Evolutionary conservation across 805 yeast genomes (phyloP).

Genomic region (Hyphopichia homilentoma): DNA sequence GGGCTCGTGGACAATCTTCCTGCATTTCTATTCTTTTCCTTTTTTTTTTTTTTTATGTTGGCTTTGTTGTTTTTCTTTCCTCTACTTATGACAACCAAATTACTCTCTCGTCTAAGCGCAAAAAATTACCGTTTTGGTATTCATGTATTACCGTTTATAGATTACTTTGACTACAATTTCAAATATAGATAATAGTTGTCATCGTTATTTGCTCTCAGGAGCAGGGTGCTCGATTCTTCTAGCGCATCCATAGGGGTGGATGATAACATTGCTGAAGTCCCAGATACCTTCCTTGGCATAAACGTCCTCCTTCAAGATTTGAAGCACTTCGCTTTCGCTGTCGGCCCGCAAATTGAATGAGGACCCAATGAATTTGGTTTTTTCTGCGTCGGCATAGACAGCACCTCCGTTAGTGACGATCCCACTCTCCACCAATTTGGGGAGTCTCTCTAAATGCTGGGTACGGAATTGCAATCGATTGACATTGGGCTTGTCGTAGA

Average conservation of each 20-base stretch:
- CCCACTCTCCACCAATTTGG: slow-evolving; percentile 32
- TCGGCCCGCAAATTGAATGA: slow-evolving; percentile 55
- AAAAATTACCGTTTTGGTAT: too few relatives aligned
- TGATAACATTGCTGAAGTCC: slow-evolving; percentile 57
- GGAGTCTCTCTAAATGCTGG: slow-evolving; percentile 48
- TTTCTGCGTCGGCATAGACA: slow-evolving; percentile 22
- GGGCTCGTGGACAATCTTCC: too few relatives aligned
- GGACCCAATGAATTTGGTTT: slow-evolving; percentile 56
- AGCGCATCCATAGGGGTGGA: slow-evolving; percentile 41
- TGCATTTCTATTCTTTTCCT: too few relatives aligned
- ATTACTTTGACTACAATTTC: too few relatives aligned
- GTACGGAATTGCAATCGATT: slow-evolving; percentile 47
- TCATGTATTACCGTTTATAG: too few relatives aligned
- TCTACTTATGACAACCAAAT: too few relatives aligned
- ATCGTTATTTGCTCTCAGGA: too few relatives aligned
- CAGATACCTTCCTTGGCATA: slow-evolving; percentile 60
- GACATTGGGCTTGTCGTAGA: slow-evolving; percentile 58
- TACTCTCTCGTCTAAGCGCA: too few relatives aligned
- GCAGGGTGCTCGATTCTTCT: slow-evolving; percentile 8
- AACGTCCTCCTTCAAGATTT: slow-evolving; percentile 52
- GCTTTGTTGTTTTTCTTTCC: too few relatives aligned
- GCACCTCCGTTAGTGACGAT: slow-evolving; percentile 46
- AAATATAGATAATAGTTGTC: too few relatives aligned
- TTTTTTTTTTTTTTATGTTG: too few relatives aligned
- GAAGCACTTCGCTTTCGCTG: slow-evolving; percentile 54